phyloP scores from a whole-genome alignment of 106 monocot species.

The Dendrobium chrysotoxum region DNA sequence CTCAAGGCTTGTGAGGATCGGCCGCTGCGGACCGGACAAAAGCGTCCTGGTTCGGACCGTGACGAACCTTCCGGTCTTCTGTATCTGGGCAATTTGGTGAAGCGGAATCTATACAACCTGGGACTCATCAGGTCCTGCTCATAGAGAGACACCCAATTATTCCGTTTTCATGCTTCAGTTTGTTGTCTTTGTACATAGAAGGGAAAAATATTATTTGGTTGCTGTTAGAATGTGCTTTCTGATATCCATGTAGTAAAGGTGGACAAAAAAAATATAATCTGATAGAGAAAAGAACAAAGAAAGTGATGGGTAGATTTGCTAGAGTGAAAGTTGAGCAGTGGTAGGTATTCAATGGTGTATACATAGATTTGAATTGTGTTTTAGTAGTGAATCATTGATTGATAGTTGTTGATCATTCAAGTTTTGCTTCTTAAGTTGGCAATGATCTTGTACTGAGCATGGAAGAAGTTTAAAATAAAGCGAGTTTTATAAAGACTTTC shows the following conservation, averaged over 20 bases:
- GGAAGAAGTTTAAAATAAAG: background rate
- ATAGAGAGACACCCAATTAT: background rate
- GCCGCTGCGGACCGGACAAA: background rate
- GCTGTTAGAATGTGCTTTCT: background rate
- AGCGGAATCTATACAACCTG: conserved; percentile 43
- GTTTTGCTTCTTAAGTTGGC: background rate
- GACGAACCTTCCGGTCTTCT: conserved; percentile 16
- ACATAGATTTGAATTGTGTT: background rate
- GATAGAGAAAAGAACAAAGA: background rate
- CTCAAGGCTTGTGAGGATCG: conserved; percentile 39
- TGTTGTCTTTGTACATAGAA: background rate
- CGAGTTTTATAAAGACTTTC: background rate
- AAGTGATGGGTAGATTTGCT: background rate
- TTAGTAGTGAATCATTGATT: background rate
- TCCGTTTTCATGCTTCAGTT: background rate
- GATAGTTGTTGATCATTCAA: background rate
- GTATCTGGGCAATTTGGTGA: conserved; percentile 33
- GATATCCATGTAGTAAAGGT: too few species aligned
- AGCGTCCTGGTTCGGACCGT: background rate
- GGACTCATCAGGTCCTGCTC: conserved; percentile 28
- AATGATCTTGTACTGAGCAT: background rate
- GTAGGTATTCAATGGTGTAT: background rate
- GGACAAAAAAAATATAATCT: background rate
- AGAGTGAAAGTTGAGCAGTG: background rate
- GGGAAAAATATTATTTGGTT: background rate